phyloP scores from a whole-genome alignment of 805 yeast genomes.

The Starmerella sirachaensis region DNA sequence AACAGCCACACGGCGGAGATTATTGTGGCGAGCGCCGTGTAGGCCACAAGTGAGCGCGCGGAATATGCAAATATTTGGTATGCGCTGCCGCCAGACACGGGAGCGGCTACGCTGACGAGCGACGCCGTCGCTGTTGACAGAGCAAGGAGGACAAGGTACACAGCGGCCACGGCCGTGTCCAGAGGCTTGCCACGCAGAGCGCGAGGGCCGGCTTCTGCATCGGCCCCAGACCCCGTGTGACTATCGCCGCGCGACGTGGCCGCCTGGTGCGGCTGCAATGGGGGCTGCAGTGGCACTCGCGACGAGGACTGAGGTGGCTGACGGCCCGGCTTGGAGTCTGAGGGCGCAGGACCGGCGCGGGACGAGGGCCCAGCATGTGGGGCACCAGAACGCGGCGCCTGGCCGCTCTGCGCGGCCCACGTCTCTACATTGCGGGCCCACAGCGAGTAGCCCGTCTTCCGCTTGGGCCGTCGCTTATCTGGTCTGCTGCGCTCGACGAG shows the following conservation, averaged over 20 bases:
- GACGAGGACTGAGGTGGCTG: background rate
- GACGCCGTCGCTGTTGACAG: slow-evolving; percentile 20
- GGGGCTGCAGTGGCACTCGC: background rate
- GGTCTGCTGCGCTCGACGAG: slow-evolving; percentile 21
- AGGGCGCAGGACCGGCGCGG: background rate
- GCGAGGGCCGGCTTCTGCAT: slow-evolving; percentile 4
- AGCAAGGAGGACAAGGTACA: slow-evolving; percentile 15
- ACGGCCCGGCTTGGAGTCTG: background rate
- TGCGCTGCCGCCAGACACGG: slow-evolving; percentile 8
- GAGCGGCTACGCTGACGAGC: slow-evolving; percentile 16
- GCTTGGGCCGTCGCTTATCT: slow-evolving; percentile 5
- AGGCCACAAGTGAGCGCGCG: slow-evolving; percentile 12
- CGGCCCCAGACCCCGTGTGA: too few species aligned
- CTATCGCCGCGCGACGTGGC: background rate
- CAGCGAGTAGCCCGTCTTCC: slow-evolving; percentile 12
- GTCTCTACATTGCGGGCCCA: slow-evolving; percentile 11
- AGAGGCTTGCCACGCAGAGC: slow-evolving; percentile 6
- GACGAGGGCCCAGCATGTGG: background rate
- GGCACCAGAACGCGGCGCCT: background rate
- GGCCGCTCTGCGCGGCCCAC: slow-evolving; percentile 3
- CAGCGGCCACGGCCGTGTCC: slow-evolving; percentile 14
- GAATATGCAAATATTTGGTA: slow-evolving; percentile 18
- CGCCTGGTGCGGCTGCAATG: slow-evolving; percentile 6
- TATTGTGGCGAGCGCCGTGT: slow-evolving; percentile 11
- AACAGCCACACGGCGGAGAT: slow-evolving; percentile 19